phyloP scores from a whole-genome alignment of 768 basidiomycete genomes.

The Tricholoma flavovirens region DNA sequence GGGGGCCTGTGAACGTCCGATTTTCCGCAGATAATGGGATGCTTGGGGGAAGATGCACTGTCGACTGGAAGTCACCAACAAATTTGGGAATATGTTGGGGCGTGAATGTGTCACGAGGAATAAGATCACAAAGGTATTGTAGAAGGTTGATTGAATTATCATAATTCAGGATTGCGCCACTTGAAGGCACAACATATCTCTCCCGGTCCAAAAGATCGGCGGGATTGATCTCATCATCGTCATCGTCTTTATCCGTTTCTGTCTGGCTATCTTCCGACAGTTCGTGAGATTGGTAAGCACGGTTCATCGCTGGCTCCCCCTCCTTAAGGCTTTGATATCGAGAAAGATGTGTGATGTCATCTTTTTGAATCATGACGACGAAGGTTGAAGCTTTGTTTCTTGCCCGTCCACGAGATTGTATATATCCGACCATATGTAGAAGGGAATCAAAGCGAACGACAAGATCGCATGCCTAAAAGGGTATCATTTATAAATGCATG shows the following conservation, averaged over 20 bases:
- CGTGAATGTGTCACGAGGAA: constrained; percentile 69
- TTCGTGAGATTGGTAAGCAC: constrained; percentile 53
- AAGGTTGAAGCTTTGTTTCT: constrained; percentile 72
- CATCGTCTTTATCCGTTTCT: constrained; percentile 40
- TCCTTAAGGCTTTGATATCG: constrained; percentile 54
- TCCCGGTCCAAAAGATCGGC: constrained; percentile 62
- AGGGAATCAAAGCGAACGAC: constrained; percentile 82
- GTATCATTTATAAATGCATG: constrained; percentile 6
- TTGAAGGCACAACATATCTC: constrained; percentile 63
- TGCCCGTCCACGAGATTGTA: constrained; percentile 86
- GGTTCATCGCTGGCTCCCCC: constrained; percentile 60
- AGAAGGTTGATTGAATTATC: constrained; percentile 68
- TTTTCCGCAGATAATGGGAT: constrained; percentile 53
- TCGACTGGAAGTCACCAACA: constrained; percentile 49
- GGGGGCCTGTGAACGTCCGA: constrained; percentile 55
- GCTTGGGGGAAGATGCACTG: constrained; percentile 60
- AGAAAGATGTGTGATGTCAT: constrained; percentile 45
- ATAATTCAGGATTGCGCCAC: constrained; percentile 77
- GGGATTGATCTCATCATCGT: constrained; percentile 35
- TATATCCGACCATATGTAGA: constrained; percentile 79
- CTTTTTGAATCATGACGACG: constrained; percentile 72
- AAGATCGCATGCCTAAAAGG: constrained; percentile 75
- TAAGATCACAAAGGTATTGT: constrained; percentile 70
- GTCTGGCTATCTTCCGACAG: constrained; percentile 27
- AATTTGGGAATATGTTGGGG: constrained; percentile 54